Conservation (phyloP, 2,329 filamentous ascomycete species). For the Helotiales sp. region DNA sequence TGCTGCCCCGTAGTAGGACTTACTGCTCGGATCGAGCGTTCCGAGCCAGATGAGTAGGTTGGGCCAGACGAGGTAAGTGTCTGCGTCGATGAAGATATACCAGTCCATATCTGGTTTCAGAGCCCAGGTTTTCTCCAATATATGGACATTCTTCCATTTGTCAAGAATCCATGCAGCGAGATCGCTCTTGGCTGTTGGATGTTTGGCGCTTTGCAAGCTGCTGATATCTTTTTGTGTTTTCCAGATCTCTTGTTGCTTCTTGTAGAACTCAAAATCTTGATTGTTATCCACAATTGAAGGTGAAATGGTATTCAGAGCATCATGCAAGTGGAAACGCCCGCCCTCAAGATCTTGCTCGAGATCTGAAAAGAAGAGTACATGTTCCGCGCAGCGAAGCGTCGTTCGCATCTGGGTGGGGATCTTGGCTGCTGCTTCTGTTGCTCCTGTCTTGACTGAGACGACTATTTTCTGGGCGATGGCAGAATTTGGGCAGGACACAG, state of each 20-base stretch:
- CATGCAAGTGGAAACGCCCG: conserved; percentile 50
- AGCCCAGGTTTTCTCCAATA: conserved; percentile 58
- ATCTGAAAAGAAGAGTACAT: conserved; percentile 63
- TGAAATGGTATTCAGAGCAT: conserved; percentile 51
- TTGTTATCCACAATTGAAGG: conserved; percentile 48
- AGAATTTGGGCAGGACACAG: neutral
- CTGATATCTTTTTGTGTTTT: conserved; percentile 52
- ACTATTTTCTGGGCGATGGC: conserved; percentile 11
- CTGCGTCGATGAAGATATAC: conserved; percentile 64
- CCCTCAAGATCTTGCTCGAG: conserved; percentile 52
- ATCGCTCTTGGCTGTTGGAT: conserved; percentile 40
- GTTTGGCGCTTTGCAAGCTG: conserved; percentile 28
- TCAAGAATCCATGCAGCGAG: conserved; percentile 58
- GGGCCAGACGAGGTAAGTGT: conserved; percentile 61
- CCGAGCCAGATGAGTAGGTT: conserved; percentile 47
- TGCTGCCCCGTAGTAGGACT: conserved; percentile 57
- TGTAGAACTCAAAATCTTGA: conserved; percentile 55
- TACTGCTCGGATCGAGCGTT: conserved; percentile 38
- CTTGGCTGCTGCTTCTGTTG: conserved; percentile 57
- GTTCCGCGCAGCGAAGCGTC: conserved; percentile 51
- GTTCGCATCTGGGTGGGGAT: conserved; percentile 60
- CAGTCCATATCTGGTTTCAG: conserved; percentile 59
- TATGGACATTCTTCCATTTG: conserved; percentile 66
- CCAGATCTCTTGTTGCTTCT: conserved; percentile 50
- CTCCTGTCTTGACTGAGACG: conserved; percentile 61